Base-by-base conservation (phyloP, 495 filamentous ascomycete genomes). In the Thermothielavioides terrestris region DNA sequence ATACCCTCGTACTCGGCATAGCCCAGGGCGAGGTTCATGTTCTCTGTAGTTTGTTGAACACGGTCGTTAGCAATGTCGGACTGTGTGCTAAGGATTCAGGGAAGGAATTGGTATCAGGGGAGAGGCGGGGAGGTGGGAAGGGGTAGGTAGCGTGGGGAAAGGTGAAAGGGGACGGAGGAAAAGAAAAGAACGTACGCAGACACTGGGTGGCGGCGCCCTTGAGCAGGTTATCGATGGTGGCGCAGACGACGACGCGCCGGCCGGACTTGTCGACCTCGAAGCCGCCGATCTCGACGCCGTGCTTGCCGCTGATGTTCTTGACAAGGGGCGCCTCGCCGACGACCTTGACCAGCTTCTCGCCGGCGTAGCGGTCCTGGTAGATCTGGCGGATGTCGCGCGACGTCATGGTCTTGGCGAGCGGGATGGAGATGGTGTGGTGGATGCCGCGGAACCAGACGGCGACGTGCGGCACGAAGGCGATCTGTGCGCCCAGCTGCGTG, bases 381-480 rank as follows among this genome's bases (percentile, higher is more conserved):
- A 97, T 72, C 63, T 94, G 88, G 52, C 92, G 80, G 61, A 98
- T 89, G 65, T 98, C 92, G 36, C 92, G 84, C 25, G 84, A 86
- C 7, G 82, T 85, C 84, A 96, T 89, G 52, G 79, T 75, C 63
- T 88, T 75, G 55, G 82, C 82, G 14, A 96, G 76, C 14, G 92
- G 92, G 32, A 97, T 88, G 66, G 77, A 86, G 67, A 96, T 90
- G 30, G 89, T 85, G 69, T 94, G 90, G 55, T 82, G 84, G 58
- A 98, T 98, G 44, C 92, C 92, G 67, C 94, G 88, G 79, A 98
- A 98, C 92, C 92, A 97, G 21, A 85, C 80, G 15, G 90, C 90
- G 17, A 98, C 92, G 65, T 98, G 92, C 28, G 92, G 92, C 49
- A 94, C 83, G 63, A 98, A 98, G 6, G 87, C 86, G 21, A 95